Conservation (phyloP, 345 rosid genomes). For the Carallia pectinifolia region DNA sequence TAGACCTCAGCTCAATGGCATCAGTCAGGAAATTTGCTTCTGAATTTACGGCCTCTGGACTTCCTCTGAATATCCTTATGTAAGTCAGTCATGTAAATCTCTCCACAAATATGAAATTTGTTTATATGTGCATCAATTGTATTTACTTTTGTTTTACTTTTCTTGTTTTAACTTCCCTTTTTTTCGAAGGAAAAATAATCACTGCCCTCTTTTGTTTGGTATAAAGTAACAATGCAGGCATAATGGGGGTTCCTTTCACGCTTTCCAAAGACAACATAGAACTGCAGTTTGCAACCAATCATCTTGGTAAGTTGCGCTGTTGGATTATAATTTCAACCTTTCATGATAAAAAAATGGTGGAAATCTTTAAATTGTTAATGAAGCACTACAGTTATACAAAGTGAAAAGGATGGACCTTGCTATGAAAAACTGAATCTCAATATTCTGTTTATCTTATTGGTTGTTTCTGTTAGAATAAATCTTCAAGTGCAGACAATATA, state of each 20-base stretch:
- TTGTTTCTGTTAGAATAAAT: not conserved
- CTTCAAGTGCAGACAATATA: not conserved
- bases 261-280: constrained; percentile 56
- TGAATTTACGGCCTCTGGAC: constrained; percentile 9
- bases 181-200: not conserved
- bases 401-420: too few relatives aligned
- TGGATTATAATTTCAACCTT: too few relatives aligned
- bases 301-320: constrained; percentile 35
- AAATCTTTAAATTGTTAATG: too few relatives aligned
- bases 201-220: constrained; percentile 7
- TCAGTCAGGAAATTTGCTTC: constrained; percentile 22
- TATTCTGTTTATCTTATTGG: not conserved
- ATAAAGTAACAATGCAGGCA: constrained; percentile 65
- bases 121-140: not conserved
- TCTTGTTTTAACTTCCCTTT: not conserved
- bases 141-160: not conserved
- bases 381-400: too few relatives aligned
- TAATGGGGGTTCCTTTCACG: constrained; percentile 41
- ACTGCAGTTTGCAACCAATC: constrained; percentile 56
- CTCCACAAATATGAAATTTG: not conserved
- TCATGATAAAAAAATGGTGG: too few relatives aligned
- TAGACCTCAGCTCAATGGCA: constrained; percentile 19
- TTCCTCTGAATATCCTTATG: constrained; percentile 29
- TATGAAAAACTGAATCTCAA: too few relatives aligned
- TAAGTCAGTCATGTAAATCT: not conserved